Evolutionary conservation across 805 yeast genomes (phyloP), one percentile per base, ranked within the genome.

Genomic region (Starmerella potacharoeniae): DNA sequence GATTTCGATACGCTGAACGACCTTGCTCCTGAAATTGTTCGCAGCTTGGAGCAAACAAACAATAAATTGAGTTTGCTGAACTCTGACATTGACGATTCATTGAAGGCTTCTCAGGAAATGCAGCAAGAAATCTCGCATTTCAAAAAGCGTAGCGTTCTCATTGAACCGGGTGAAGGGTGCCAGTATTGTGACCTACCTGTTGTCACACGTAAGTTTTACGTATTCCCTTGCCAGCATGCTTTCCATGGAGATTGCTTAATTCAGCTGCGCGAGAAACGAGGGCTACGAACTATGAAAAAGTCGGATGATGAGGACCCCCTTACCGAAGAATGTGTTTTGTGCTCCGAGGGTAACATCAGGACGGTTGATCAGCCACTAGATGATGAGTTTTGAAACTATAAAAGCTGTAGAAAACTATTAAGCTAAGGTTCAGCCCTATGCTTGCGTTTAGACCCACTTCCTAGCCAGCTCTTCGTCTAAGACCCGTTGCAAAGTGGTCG

Each of bases 171-270:
- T 1, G 93, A 83, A 59, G 78, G 91, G 0, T 93, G 98, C 70
- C 71, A 77, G 44, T 60, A 80, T 4, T 91, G 97, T 68, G 70
- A 73, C n/a, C 77, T 77, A 60, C 76, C 93, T 8, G 71, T 91
- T 46, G 76, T 87, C 3, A 78, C 82, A 4, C 77, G 88, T 55
- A 84, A 81, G 65, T 89, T 89, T 62, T 76, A 83, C 53, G 80
- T 82, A 5, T 93, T 87, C 65, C 96, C 96, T 0, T 93, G 98
- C 66, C 84, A 79, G 55, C 98, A 93, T 67, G 80, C 86, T 5
- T 85, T 86, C 70, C 97, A 93, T 66, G 82, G 82, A 51, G 96
- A 89, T 66, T 93, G 98, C 71, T 68, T 88, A n/a, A 78, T 84
- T 6, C 77, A 78, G 55, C 72, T 72, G 40, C 78, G 84, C 36